Evolutionary conservation across 2,329 filamentous ascomycete species (phyloP).

Genomic region (Alternaria ventricosa): DNA sequence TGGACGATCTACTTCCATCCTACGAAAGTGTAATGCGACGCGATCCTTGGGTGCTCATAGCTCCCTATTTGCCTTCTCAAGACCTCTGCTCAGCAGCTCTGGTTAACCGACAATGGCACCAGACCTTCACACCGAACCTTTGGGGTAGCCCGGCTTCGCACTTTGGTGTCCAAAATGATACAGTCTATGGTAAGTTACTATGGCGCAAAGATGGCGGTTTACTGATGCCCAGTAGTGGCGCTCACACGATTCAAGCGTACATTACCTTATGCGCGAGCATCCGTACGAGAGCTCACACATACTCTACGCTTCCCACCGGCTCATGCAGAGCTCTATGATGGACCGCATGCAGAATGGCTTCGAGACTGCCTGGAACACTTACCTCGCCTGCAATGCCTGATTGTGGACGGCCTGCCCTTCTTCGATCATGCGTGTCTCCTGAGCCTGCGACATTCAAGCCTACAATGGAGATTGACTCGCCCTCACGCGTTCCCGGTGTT

Average conservation of each 20-base stretch:
- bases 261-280: constrained; percentile 59
- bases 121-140: constrained; percentile 64
- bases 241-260: constrained; percentile 65
- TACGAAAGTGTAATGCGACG: constrained; percentile 63
- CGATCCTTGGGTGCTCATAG: constrained; percentile 63
- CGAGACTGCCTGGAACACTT: constrained; percentile 64
- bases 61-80: constrained; percentile 62
- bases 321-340: constrained; percentile 66
- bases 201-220: neutral
- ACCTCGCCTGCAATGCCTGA: constrained; percentile 64
- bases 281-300: constrained; percentile 64
- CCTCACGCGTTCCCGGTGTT: constrained; percentile 47
- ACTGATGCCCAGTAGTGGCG: constrained; percentile 53
- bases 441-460: constrained; percentile 52
- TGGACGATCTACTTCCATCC: constrained; percentile 66
- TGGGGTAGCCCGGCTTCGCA: constrained; percentile 70
- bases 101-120: constrained; percentile 64
- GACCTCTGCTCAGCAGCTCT: constrained; percentile 63
- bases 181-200: constrained; percentile 58
- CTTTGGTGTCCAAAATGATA: constrained; percentile 66
- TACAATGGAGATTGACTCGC: constrained; percentile 28
- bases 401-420: constrained; percentile 65
- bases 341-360: constrained; percentile 65
- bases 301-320: constrained; percentile 67
- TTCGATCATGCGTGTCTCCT: constrained; percentile 66